Percentiles rank a stretch among this genome's conserved stretches.
Conservation (phyloP, 352 stramenopile species). For the Vaucheria bursata region DNA sequence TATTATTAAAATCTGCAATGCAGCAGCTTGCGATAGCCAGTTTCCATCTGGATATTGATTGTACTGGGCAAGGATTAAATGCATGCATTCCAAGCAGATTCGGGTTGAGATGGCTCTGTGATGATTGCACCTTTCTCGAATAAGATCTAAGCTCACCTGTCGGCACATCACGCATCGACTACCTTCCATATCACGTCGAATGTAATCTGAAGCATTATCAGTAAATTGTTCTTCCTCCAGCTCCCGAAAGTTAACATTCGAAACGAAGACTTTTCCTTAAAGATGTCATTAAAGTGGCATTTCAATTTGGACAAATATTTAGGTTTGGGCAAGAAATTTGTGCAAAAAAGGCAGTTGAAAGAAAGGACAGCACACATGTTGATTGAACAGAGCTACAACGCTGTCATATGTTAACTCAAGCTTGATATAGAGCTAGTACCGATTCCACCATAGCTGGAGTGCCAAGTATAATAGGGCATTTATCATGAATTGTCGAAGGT, state of each 20-base stretch:
- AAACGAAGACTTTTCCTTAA: conserved; percentile 89
- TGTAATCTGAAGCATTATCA: conserved; percentile 57
- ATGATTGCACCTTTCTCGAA: conserved; percentile 83
- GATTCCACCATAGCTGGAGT: conserved; percentile 61
- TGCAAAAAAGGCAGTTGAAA: too few relatives aligned
- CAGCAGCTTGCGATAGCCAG: conserved; percentile 89
- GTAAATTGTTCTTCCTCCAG: conserved; percentile 93
- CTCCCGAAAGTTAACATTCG: conserved; percentile 91
- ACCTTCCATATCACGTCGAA: conserved; percentile 83
- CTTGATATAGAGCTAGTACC: too few relatives aligned
- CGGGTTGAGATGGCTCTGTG: conserved; percentile 82
- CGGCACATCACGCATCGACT: conserved; percentile 88
- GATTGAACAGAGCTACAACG: too few relatives aligned
- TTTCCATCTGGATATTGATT: conserved; percentile 65
- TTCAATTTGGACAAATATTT: conserved; percentile 62
- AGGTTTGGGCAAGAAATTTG: too few relatives aligned
- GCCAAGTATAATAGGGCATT: conserved; percentile 93
- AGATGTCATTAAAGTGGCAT: conserved; percentile 60
- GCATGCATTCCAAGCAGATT: conserved; percentile 83
- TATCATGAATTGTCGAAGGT: conserved; percentile 89
- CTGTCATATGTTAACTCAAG: too few relatives aligned
- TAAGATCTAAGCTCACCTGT: conserved; percentile 83
- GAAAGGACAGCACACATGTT: too few relatives aligned
- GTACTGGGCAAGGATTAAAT: conserved; percentile 80
- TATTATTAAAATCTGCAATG: conserved; percentile 87